These are phyloP conservation scores for Aegilops sharonensis DNA, from an alignment of 176 grass and related monocot species.

Conservation along the genomic window DNA sequence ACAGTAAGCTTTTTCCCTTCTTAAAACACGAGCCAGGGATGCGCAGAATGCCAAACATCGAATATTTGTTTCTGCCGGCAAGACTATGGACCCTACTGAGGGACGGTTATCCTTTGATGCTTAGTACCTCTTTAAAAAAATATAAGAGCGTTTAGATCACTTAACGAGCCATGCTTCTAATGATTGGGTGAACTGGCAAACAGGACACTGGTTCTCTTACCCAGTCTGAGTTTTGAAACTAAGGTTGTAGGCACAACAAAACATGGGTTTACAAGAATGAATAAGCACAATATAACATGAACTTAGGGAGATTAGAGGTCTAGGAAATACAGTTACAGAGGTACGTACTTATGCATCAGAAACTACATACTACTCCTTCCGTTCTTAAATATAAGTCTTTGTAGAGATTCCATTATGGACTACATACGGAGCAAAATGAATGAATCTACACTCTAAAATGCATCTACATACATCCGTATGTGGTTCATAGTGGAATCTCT, in stretches of 20 bases:
- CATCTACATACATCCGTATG: too few relatives aligned
- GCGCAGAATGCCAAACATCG: neutral
- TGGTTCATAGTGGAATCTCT: too few relatives aligned
- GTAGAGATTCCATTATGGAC: too few relatives aligned
- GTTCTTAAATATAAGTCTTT: too few relatives aligned
- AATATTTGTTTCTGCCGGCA: neutral
- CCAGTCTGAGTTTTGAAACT: neutral
- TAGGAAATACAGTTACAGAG: neutral
- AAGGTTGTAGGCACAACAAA: neutral
- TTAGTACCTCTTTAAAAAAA: neutral
- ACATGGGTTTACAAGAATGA: neutral
- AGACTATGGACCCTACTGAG: neutral
- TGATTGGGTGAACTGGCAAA: neutral
- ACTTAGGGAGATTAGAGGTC: neutral
- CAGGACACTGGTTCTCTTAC: neutral
- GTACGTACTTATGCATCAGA: neutral
- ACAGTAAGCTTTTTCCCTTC: too few relatives aligned
- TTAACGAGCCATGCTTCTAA: neutral
- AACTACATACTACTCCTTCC: neutral
- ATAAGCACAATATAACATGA: constrained; percentile 6
- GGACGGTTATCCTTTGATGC: neutral
- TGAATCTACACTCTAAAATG: too few relatives aligned
- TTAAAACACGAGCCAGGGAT: neutral
- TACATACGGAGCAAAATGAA: too few relatives aligned
- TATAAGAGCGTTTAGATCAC: too few relatives aligned